phyloP scores from a whole-genome alignment of 2,329 filamentous ascomycete species.

The Fusarium liriodendri region DNA sequence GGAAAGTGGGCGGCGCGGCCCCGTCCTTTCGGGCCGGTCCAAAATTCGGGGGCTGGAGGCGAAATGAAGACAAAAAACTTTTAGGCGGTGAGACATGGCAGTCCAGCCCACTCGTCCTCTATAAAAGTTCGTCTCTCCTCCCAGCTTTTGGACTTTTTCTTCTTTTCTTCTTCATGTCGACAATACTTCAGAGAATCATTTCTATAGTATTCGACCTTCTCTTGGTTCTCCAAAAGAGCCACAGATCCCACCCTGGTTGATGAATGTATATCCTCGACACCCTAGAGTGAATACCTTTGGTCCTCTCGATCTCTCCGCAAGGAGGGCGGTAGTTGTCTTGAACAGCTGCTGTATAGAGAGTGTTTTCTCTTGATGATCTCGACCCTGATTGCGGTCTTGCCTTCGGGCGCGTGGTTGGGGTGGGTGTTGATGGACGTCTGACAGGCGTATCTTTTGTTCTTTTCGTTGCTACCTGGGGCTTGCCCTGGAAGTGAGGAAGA shows the following conservation, averaged over 20 bases:
- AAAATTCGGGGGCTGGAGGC: not conserved
- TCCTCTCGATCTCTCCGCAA: conserved; percentile 52
- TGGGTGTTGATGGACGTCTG: conserved; percentile 92
- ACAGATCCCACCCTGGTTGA: conserved; percentile 78
- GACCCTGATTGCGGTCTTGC: conserved; percentile 76
- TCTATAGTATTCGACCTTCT: conserved; percentile 96
- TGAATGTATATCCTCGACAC: conserved; percentile 79
- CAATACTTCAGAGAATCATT: conserved; percentile 84
- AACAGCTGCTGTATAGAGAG: conserved; percentile 77
- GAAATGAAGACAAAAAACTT: not conserved
- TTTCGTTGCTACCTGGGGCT: conserved; percentile 66
- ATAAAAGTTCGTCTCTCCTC: conserved; percentile 14
- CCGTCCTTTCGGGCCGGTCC: not conserved
- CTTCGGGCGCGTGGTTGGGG: conserved; percentile 82
- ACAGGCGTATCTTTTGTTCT: conserved; percentile 72
- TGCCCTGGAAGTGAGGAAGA: conserved; percentile 65
- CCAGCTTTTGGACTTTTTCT: conserved; percentile 52
- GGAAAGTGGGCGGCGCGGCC: not conserved
- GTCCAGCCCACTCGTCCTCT: not conserved
- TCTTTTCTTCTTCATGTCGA: conserved; percentile 68
- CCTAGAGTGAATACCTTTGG: conserved; percentile 45
- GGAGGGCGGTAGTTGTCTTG: conserved; percentile 62
- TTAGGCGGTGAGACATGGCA: not conserved
- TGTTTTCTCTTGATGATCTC: conserved; percentile 85
- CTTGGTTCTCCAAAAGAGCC: conserved; percentile 93